Conservation (phyloP, 2,329 filamentous ascomycete species). For the Sporothrix luriei region DNA sequence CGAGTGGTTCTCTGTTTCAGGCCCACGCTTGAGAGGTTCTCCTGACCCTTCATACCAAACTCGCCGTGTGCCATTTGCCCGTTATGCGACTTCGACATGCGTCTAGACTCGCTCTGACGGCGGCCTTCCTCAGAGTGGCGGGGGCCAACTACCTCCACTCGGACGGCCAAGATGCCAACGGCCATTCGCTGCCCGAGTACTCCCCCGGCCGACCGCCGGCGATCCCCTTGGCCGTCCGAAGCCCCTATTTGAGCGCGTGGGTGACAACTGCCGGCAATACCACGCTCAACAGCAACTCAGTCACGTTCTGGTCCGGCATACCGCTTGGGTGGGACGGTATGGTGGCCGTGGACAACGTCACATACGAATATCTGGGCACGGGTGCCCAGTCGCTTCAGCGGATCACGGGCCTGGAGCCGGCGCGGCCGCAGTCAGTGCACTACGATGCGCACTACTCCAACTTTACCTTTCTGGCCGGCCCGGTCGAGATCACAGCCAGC, state of each 20-base stretch:
- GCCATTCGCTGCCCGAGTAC: conserved; percentile 29
- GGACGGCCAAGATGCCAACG: conserved; percentile 29
- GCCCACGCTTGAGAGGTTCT: background rate
- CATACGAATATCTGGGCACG: conserved; percentile 47
- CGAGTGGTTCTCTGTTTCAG: background rate
- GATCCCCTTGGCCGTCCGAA: conserved; percentile 56
- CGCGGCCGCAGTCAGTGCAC: conserved; percentile 33
- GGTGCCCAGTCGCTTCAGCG: conserved; percentile 49
- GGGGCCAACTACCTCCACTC: conserved; percentile 23
- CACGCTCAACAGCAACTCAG: conserved; percentile 68
- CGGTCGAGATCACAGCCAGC: conserved; percentile 47
- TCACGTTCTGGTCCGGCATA: conserved; percentile 52
- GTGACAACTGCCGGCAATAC: conserved; percentile 64
- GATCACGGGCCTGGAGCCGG: conserved; percentile 36
- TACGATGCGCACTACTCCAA: conserved; percentile 38
- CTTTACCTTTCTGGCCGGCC: conserved; percentile 39
- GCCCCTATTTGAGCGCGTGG: conserved; percentile 59
- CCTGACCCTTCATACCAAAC: background rate
- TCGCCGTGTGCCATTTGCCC: background rate
- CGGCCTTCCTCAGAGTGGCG: background rate
- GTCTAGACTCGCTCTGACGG: background rate
- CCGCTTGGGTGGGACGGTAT: conserved; percentile 36
- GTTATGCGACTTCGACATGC: background rate
- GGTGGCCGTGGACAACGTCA: conserved; percentile 39
- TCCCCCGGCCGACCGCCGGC: conserved; percentile 49